A percentile compares a stretch with the other conserved stretches of the same genome.
Evolutionary conservation across 2,329 filamentous ascomycete genomes (phyloP).

Genomic region (Decorospora gaudefroyi): DNA sequence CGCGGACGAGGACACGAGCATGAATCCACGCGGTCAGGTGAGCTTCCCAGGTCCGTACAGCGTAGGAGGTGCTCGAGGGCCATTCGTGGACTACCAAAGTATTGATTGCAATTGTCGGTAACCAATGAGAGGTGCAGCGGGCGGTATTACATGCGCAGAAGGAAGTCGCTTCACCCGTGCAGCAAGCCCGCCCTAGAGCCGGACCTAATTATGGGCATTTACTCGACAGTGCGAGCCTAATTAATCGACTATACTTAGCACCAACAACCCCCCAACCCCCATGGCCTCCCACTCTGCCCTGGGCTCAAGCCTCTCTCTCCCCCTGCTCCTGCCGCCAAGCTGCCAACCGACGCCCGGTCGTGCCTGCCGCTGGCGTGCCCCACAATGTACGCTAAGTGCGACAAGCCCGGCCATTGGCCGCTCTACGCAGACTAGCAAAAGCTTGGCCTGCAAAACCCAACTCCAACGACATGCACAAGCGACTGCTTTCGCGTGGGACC

Average conservation of each 20-base stretch:
- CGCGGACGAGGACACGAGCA: slow-evolving; percentile 11
- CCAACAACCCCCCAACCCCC: too few relatives aligned
- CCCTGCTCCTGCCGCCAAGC: slow-evolving; percentile 29
- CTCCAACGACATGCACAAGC: slow-evolving; percentile 32
- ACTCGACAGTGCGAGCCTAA: slow-evolving; percentile 24
- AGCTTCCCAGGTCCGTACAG: slow-evolving; percentile 22
- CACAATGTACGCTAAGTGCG: slow-evolving; percentile 26
- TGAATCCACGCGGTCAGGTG: slow-evolving; percentile 44
- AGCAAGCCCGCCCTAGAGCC: slow-evolving; percentile 8
- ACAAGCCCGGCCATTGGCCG: slow-evolving; percentile 37
- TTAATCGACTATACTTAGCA: slow-evolving; percentile 44
- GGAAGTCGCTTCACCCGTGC: slow-evolving; percentile 27
- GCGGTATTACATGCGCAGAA: slow-evolving; percentile 20
- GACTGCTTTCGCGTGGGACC: slow-evolving; percentile 36
- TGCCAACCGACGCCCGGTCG: slow-evolving; percentile 32
- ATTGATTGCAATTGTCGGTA: slow-evolving; percentile 44
- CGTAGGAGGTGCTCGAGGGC: slow-evolving; percentile 34
- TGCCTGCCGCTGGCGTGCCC: slow-evolving; percentile 26
- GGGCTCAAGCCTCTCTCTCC: too few relatives aligned
- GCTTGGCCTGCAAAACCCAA: slow-evolving; percentile 46
- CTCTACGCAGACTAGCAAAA: slow-evolving; percentile 33
- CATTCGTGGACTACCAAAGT: slow-evolving; percentile 45
- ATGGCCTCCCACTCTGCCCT: too few relatives aligned
- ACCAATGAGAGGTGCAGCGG: slow-evolving; percentile 33
- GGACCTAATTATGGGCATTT: slow-evolving; percentile 44